Conservation (phyloP, 2,329 filamentous ascomycete genomes). For the Colletotrichum endophyticum region DNA sequence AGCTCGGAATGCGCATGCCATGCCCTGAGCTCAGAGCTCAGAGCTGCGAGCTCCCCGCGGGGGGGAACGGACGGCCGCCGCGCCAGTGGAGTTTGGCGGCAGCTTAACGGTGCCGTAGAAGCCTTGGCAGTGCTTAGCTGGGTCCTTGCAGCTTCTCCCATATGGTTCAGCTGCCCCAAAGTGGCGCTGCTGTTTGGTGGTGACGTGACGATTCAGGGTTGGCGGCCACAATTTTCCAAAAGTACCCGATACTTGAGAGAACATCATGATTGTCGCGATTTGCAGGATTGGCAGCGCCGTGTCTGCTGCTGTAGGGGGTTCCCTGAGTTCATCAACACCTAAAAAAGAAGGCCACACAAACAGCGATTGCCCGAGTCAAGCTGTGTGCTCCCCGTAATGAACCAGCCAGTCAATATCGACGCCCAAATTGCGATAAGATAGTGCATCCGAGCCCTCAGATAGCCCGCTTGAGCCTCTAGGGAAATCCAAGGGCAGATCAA, state of each 20-base stretch:
- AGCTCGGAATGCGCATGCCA: neutral
- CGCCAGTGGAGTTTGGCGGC: neutral
- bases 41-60: neutral
- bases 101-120: neutral
- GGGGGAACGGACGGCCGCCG: neutral
- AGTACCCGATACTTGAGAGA: neutral
- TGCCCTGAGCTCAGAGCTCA: neutral
- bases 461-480: neutral
- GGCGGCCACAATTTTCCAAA: neutral
- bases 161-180: neutral
- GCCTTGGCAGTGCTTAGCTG: neutral
- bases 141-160: neutral
- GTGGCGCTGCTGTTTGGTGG: neutral
- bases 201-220: neutral
- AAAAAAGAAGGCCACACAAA: neutral
- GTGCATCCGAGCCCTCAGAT: neutral
- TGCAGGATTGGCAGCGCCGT: neutral
- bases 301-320: neutral
- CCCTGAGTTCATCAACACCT: neutral
- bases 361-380: slow-evolving; percentile 1
- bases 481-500: neutral
- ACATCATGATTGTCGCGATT: neutral
- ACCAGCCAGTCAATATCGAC: neutral
- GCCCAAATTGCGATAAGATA: neutral
- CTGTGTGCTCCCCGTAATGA: neutral